These are phyloP conservation scores for Rehmannia glutinosa DNA, from an alignment of 257 asterid genomes.

Conservation along the genomic window DNA sequence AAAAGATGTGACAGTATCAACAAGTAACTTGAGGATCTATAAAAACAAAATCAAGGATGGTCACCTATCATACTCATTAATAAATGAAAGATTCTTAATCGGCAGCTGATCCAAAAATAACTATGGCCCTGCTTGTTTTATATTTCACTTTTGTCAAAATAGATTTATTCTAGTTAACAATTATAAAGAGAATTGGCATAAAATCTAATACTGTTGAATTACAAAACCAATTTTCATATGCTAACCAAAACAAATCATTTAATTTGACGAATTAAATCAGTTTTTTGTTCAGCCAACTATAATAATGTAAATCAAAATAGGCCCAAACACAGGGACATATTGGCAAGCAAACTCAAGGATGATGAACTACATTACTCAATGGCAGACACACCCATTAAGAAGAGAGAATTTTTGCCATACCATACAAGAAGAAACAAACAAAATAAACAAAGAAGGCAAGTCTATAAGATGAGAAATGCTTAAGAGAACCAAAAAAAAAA, in stretches of 20 bases:
- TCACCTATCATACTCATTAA: not conserved
- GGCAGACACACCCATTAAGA: too few relatives aligned
- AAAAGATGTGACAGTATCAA: slow-evolving; percentile 12
- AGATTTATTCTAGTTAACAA: not conserved
- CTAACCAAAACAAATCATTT: not conserved
- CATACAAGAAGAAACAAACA: too few relatives aligned
- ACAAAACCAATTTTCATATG: not conserved
- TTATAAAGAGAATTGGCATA: not conserved
- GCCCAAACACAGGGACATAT: too few relatives aligned
- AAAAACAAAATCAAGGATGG: not conserved
- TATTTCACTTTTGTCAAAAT: not conserved
- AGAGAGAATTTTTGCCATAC: too few relatives aligned
- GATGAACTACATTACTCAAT: too few relatives aligned
- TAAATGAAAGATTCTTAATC: not conserved
- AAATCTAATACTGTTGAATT: not conserved
- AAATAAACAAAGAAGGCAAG: too few relatives aligned
- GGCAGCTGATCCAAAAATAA: not conserved
- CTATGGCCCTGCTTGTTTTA: not conserved
- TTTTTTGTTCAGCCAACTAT: too few relatives aligned
- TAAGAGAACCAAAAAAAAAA: too few relatives aligned
- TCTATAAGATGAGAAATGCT: too few relatives aligned
- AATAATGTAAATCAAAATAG: too few relatives aligned
- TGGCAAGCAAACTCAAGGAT: too few relatives aligned
- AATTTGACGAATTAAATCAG: not conserved
- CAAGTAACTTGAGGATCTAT: not conserved